Base-by-base conservation (phyloP, 306 rosid species). In the Vigna nakashimae region DNA sequence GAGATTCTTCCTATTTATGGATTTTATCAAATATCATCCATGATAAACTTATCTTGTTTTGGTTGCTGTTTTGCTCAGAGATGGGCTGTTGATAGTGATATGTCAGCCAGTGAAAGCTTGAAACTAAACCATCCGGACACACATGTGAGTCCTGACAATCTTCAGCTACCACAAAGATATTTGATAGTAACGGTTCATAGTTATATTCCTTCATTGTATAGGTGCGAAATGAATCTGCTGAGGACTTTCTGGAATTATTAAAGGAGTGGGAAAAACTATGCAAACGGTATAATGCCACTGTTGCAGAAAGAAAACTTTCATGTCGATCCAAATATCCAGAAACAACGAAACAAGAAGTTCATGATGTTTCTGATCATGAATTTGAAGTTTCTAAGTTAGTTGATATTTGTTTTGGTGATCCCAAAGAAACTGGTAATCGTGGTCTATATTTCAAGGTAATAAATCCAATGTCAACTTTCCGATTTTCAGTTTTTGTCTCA, bases 171-270 rank as follows among this genome's bases (percentile, higher is more conserved):
- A 53, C 64, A 56, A 70, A 24, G 16, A 24, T 63, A 22, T 64
- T 76, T 55, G 67, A 50, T 73, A 34, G 24, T 57, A 76, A 69
- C 22, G 26, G 55, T 67, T 67, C 57, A 48, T 46, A 52, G 53
- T 57, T 60, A 36, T 59, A 43, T 74, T 32, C 56, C 42, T 66
- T 71, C 62, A 58, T 56, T 73, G 57, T 77, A 57, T 84, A 94
- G 98, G 95, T 94, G 84, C 92, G 95, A 77, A 94, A 94, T 84
- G 97, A 92, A 82, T 80, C 91, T 32, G 97, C 97, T 8, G 95
- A 89, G 79, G 90, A 94, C 65, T 94, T 92, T 85, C 88, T 94
- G 8, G 87, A 83, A 38, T 87, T 94, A 67, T 59, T 94, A 72
- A 94, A 84, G 86, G 93, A 89, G 78, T 94, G 98, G 98, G 95